A percentile compares a stretch with the other conserved stretches of the same genome.
phyloP scores from a whole-genome alignment of 2,329 filamentous ascomycete genomes.

The Penicillium brevicompactum region DNA sequence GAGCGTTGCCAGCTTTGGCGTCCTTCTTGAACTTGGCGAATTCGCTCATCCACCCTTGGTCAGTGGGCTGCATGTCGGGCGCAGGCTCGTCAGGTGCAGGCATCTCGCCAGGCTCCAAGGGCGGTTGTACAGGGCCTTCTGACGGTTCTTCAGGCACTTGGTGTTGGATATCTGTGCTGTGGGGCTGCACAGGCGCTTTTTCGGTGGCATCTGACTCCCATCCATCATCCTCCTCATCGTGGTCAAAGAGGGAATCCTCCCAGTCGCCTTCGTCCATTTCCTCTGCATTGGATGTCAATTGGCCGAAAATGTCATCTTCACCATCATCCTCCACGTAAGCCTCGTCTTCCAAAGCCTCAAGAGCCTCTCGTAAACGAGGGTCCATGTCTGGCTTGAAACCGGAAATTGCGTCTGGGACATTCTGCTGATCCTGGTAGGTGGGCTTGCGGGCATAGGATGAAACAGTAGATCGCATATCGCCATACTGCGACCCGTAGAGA shows the following conservation, averaged over 20 bases:
- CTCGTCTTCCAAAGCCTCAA: constrained; percentile 94
- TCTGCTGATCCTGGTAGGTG: constrained; percentile 90
- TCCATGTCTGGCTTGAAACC: constrained; percentile 99
- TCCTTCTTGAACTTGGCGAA: constrained; percentile 95
- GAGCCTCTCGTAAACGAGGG: constrained; percentile 80
- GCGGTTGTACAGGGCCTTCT: constrained; percentile 34
- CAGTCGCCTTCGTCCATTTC: constrained; percentile 83
- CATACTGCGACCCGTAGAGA: constrained; percentile 49
- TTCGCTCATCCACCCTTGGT: constrained; percentile 85
- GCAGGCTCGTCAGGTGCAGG: constrained; percentile 41
- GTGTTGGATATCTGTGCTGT: constrained; percentile 23
- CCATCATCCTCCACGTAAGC: constrained; percentile 79
- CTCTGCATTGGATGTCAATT: constrained; percentile 64
- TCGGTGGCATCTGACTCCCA: constrained; percentile 96
- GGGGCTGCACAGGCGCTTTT: constrained; percentile 61
- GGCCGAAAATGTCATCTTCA: constrained; percentile 79
- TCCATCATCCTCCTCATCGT: constrained; percentile 69
- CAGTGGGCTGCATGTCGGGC: constrained; percentile 58
- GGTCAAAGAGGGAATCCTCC: constrained; percentile 60
- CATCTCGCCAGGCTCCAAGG: constrained; percentile 34
- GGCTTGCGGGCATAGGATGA: constrained; percentile 75
- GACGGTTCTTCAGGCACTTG: constrained; percentile 45
- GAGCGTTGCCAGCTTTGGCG: constrained; percentile 49
- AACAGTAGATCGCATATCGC: constrained; percentile 46
- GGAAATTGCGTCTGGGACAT: constrained; percentile 85